phyloP scores from a whole-genome alignment of 2,329 filamentous ascomycete genomes.

The Colletotrichum sp. region DNA sequence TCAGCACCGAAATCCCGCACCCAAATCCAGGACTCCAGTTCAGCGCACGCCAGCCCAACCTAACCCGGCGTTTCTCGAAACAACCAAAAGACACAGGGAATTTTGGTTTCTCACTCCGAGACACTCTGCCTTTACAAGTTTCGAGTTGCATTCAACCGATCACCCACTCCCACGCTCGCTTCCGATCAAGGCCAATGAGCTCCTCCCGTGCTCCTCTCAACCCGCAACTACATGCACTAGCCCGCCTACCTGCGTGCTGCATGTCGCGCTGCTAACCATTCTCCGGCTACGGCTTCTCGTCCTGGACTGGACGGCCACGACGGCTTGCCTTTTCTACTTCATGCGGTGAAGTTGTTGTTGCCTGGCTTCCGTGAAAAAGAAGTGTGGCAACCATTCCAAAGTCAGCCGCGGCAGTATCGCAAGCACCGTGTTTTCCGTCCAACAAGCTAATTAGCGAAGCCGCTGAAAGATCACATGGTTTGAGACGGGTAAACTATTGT shows the following conservation, averaged over 20 bases:
- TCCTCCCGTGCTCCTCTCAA: not conserved
- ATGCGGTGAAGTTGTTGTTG: not conserved
- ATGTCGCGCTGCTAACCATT: not conserved
- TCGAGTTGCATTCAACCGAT: not conserved
- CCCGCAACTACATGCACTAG: not conserved
- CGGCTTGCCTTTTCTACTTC: not conserved
- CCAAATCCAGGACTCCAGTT: not conserved
- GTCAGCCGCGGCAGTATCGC: not conserved
- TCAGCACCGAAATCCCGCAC: not conserved
- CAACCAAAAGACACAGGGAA: not conserved
- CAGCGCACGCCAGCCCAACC: not conserved
- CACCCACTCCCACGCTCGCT: not conserved
- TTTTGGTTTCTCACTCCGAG: not conserved
- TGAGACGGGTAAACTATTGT: not conserved
- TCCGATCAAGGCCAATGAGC: not conserved
- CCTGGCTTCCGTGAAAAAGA: not conserved
- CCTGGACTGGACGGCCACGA: not conserved
- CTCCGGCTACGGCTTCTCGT: not conserved
- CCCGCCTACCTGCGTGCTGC: not conserved
- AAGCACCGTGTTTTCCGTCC: not conserved
- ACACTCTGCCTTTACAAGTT: not conserved
- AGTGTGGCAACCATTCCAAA: not conserved
- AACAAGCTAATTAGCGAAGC: not conserved
- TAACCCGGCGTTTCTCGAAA: not conserved
- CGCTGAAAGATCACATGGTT: not conserved